A percentile compares a stretch with the other conserved stretches of the same genome.
These are phyloP conservation scores for Hericium coralloides DNA, from an alignment of 768 basidiomycete species.

Conservation along the genomic window DNA sequence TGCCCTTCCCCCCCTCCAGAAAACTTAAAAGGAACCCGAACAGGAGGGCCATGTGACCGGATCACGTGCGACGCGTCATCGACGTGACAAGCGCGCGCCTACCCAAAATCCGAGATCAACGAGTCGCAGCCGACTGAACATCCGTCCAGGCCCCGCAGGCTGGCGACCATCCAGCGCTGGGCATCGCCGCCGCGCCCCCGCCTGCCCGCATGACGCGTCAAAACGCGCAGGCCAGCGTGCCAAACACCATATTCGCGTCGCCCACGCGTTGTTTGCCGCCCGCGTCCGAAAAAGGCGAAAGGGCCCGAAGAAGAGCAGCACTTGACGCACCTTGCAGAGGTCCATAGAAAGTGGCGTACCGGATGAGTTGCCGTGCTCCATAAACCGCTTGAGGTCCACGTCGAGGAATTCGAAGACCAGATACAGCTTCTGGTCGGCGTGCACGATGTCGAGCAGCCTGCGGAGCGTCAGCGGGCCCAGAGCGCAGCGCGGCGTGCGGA, in stretches of 20 bases:
- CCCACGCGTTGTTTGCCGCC: constrained; percentile 20
- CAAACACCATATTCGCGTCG: constrained; percentile 19
- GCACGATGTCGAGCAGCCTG: constrained; percentile 93
- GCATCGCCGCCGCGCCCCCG: no score
- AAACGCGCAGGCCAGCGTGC: constrained; percentile 15
- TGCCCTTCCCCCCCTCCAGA: not conserved
- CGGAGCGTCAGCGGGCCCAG: not conserved
- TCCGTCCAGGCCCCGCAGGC: not conserved
- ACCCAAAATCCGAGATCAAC: constrained; percentile 17
- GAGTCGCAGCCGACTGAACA: constrained; percentile 1
- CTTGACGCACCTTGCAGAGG: constrained; percentile 69
- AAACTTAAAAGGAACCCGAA: not conserved
- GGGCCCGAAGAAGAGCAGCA: constrained; percentile 1
- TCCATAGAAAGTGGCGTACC: constrained; percentile 64
- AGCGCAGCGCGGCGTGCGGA: not conserved
- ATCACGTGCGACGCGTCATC: not conserved
- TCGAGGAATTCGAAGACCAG: constrained; percentile 98
- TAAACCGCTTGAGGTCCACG: constrained; percentile 93
- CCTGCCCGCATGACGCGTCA: constrained; percentile 12
- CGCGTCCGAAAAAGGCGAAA: not conserved
- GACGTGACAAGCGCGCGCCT: constrained; percentile 2
- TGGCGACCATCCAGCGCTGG: no score
- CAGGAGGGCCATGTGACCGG: not conserved
- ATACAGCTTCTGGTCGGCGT: constrained; percentile 94
- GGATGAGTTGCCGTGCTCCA: constrained; percentile 75